phyloP scores from a whole-genome alignment of 331 rosid species.

The Malus hybrid region DNA sequence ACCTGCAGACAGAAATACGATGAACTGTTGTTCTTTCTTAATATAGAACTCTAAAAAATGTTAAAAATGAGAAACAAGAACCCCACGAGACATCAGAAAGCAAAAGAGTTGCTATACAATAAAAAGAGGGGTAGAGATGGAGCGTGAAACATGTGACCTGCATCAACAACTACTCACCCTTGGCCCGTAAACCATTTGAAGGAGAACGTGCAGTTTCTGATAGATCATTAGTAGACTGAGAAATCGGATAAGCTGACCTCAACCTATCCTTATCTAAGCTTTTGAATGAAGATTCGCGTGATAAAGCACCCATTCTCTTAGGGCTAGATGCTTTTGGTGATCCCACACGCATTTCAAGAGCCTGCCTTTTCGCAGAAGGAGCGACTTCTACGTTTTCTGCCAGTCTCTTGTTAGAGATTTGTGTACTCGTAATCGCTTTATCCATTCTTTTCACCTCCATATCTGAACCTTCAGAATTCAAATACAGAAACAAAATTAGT shows the following conservation, averaged over 20 bases:
- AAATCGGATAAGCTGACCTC: slow-evolving; percentile 36
- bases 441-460: slow-evolving; percentile 33
- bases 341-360: slow-evolving; percentile 47
- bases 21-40: background rate
- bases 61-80: background rate
- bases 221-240: slow-evolving; percentile 27
- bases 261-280: slow-evolving; percentile 53
- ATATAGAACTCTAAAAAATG: background rate
- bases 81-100: slow-evolving; percentile 7
- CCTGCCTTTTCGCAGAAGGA: slow-evolving; percentile 56
- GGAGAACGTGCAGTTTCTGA: slow-evolving; percentile 38
- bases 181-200: slow-evolving; percentile 29
- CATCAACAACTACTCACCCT: slow-evolving; percentile 33
- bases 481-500: background rate
- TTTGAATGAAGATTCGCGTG: slow-evolving; percentile 63
- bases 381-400: slow-evolving; percentile 47
- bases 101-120: background rate
- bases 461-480: slow-evolving; percentile 32
- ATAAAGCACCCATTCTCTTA: slow-evolving; percentile 34
- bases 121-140: background rate
- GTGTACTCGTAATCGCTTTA: slow-evolving; percentile 32
- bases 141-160: background rate
- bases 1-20: slow-evolving; percentile 43
- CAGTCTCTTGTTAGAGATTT: slow-evolving; percentile 51
- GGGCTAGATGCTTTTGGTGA: slow-evolving; percentile 69